Percentiles rank a stretch among this genome's conserved stretches.
Evolutionary conservation across 306 rosid species (phyloP).

Genomic region (Senna tora): DNA sequence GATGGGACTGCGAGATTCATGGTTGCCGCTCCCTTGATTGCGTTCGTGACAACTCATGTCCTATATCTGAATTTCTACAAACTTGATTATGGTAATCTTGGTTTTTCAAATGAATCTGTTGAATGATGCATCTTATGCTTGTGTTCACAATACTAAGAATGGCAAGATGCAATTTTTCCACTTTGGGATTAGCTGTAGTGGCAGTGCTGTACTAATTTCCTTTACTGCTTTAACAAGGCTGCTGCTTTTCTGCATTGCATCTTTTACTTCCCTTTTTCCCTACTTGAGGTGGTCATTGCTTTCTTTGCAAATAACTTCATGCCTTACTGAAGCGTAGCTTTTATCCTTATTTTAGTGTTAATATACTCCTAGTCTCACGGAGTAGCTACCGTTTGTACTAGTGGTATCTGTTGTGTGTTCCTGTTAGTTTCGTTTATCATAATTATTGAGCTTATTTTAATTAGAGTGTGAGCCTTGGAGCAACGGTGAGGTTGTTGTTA

Average conservation of each 20-base stretch:
- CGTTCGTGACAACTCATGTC: conserved; percentile 87
- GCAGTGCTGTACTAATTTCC: not conserved
- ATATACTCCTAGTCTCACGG: not conserved
- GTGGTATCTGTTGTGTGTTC: not conserved
- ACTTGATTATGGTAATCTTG: conserved; percentile 70
- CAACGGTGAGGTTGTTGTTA: too few relatives aligned
- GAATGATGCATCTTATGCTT: conserved; percentile 20
- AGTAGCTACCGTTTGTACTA: not conserved
- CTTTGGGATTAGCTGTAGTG: not conserved
- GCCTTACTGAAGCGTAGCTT: not conserved
- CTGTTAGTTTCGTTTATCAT: not conserved
- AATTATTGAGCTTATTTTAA: not conserved
- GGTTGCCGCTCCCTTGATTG: conserved; percentile 85
- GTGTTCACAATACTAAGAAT: not conserved
- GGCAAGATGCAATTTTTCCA: conserved; percentile 8
- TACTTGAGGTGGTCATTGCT: not conserved
- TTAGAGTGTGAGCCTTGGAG: too few relatives aligned
- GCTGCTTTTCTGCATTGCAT: conserved; percentile 9
- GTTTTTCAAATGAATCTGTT: conserved; percentile 27
- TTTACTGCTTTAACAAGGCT: conserved; percentile 6
- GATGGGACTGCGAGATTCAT: conserved; percentile 91
- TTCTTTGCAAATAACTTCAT: conserved; percentile 10
- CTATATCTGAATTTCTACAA: conserved; percentile 85
- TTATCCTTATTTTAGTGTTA: not conserved
- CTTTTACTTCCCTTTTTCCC: not conserved